Percentiles rank a stretch among this genome's conserved stretches.
phyloP scores from a whole-genome alignment of 345 rosid species.

The Citropsis articulata region DNA sequence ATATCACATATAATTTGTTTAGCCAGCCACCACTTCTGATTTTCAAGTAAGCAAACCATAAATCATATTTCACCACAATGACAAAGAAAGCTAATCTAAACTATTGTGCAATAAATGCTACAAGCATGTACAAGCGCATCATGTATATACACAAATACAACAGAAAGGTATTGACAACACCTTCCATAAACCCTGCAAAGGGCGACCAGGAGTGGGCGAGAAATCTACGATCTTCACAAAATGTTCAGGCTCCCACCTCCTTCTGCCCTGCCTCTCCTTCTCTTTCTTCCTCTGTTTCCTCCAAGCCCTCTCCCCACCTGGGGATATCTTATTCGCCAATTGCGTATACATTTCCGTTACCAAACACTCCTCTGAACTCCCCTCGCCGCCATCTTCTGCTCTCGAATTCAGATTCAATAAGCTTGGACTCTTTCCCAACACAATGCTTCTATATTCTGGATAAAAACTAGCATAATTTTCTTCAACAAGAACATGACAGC shows the following conservation, averaged over 20 bases:
- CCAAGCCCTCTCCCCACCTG: constrained; percentile 45
- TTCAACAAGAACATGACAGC: constrained; percentile 62
- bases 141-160: not conserved
- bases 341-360: constrained; percentile 70
- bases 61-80: not conserved
- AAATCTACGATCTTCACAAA: constrained; percentile 70
- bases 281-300: constrained; percentile 82
- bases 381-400: constrained; percentile 47
- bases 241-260: constrained; percentile 80
- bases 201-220: constrained; percentile 60
- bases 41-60: not conserved
- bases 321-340: constrained; percentile 74
- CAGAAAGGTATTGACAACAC: constrained; percentile 25
- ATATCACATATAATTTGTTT: not conserved
- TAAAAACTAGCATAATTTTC: constrained; percentile 33
- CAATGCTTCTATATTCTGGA: constrained; percentile 17
- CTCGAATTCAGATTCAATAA: constrained; percentile 21
- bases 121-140: not conserved
- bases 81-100: not conserved
- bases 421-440: constrained; percentile 37
- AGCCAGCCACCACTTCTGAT: not conserved
- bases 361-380: constrained; percentile 50
- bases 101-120: not conserved
- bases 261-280: constrained; percentile 66
- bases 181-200: constrained; percentile 95